Conservation (phyloP, 345 rosid species). For the Syzygium jambos region DNA sequence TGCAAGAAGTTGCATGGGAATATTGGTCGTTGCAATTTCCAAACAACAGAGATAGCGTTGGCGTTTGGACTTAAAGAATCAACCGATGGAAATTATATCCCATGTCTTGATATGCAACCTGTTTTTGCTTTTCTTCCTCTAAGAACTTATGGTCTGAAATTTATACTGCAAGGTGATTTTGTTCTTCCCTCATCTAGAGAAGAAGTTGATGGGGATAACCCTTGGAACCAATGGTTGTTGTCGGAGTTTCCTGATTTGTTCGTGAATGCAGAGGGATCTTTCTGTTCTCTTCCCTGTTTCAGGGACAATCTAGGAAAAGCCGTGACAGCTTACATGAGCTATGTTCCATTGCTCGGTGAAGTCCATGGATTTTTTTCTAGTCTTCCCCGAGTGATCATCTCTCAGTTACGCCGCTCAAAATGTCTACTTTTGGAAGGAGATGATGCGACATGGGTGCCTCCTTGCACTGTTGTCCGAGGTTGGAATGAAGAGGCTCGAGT, state of each 20-base stretch:
- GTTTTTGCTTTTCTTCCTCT: conserved; percentile 94
- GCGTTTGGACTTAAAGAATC: conserved; percentile 74
- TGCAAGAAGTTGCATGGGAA: conserved; percentile 57
- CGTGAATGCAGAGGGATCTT: conserved; percentile 53
- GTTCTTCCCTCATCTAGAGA: conserved; percentile 96
- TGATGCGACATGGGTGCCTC: conserved; percentile 64
- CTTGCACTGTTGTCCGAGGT: conserved; percentile 79
- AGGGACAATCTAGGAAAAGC: conserved; percentile 69
- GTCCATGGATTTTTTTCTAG: conserved; percentile 86
- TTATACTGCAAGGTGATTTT: conserved; percentile 94
- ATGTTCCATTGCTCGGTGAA: conserved; percentile 84
- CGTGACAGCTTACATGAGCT: conserved; percentile 74
- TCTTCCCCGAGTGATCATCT: conserved; percentile 63
- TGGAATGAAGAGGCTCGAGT: conserved; percentile 62
- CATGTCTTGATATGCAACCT: conserved; percentile 62
- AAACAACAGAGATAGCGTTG: conserved; percentile 71
- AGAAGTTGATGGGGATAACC: conserved; percentile 88
- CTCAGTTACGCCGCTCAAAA: conserved; percentile 48
- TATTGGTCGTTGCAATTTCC: conserved; percentile 40
- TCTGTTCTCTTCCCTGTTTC: conserved; percentile 78
- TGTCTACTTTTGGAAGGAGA: conserved; percentile 86
- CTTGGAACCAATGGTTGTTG: conserved; percentile 94
- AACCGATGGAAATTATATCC: conserved; percentile 46
- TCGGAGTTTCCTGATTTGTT: conserved; percentile 74
- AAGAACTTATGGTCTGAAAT: conserved; percentile 88